These are phyloP conservation scores for Leptodontidium sp. DNA, from an alignment of 2,329 filamentous ascomycete species.

Conservation along the genomic window DNA sequence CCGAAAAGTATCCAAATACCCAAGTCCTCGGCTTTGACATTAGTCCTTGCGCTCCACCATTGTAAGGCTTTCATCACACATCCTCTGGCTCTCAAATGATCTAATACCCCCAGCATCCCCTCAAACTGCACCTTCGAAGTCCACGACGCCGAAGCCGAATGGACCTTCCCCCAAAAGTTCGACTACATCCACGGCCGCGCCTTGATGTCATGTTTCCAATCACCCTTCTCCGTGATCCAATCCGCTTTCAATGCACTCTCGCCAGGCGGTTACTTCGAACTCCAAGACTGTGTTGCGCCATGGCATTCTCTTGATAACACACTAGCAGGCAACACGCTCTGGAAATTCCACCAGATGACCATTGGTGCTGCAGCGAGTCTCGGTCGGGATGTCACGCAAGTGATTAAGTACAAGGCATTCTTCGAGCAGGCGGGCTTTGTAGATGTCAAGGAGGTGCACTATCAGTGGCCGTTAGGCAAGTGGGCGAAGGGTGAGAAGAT, in stretches of 20 bases:
- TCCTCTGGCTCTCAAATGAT: too few relatives aligned
- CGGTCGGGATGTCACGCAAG: constrained; percentile 13
- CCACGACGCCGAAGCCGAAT: constrained; percentile 57
- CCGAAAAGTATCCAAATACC: constrained; percentile 39
- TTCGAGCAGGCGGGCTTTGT: constrained; percentile 38
- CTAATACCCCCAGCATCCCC: constrained; percentile 51
- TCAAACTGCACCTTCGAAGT: constrained; percentile 69
- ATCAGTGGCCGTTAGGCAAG: constrained; percentile 42
- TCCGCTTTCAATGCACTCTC: constrained; percentile 2
- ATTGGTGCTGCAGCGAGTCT: constrained; percentile 13
- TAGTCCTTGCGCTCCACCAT: constrained; percentile 47
- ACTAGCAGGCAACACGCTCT: background rate
- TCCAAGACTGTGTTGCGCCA: constrained; percentile 22
- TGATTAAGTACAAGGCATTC: constrained; percentile 18
- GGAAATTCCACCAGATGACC: constrained; percentile 16
- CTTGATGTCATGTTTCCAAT: constrained; percentile 20
- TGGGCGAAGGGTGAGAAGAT: constrained; percentile 43
- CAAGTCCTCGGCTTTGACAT: constrained; percentile 44
- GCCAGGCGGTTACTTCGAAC: constrained; percentile 20
- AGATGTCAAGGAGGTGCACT: constrained; percentile 39
- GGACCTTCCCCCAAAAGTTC: constrained; percentile 40
- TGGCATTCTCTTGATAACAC: constrained; percentile 14
- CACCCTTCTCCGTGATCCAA: constrained; percentile 3
- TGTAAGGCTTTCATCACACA: constrained; percentile 31
- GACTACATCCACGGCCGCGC: constrained; percentile 37